Evolutionary conservation across 805 yeast species (phyloP).

Genomic region (Hanseniaspora pseudoguilliermondii): DNA sequence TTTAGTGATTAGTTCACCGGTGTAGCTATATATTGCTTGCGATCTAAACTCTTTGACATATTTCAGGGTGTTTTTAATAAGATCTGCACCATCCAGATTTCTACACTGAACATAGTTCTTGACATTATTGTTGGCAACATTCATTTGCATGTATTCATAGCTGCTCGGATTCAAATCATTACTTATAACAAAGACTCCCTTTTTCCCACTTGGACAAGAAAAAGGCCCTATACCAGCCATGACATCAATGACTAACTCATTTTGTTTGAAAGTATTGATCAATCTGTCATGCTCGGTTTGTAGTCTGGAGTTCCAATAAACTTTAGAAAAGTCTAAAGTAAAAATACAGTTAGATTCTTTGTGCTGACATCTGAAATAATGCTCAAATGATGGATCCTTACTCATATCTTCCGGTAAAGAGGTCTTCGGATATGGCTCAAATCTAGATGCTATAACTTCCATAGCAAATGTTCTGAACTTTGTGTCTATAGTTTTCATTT

Average conservation of each 20-base stretch:
- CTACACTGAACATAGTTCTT: slow-evolving; percentile 43
- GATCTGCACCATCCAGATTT: slow-evolving; percentile 73
- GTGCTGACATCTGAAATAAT: slow-evolving; percentile 37
- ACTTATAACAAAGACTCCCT: slow-evolving; percentile 66
- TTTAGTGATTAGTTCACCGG: slow-evolving; percentile 30
- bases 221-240: slow-evolving; percentile 99
- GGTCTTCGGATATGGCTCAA: slow-evolving; percentile 33
- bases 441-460: slow-evolving; percentile 69
- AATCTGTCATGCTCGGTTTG: slow-evolving; percentile 87
- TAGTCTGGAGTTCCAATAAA: slow-evolving; percentile 92
- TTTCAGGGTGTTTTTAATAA: slow-evolving; percentile 48
- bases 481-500: slow-evolving; percentile 74
- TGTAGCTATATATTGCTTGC: slow-evolving; percentile 17
- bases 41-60: slow-evolving; percentile 17
- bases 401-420: slow-evolving; percentile 46
- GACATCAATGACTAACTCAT: slow-evolving; percentile 80
- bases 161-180: slow-evolving; percentile 90
- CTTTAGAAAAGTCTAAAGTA: slow-evolving; percentile 79
- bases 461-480: slow-evolving; percentile 83
- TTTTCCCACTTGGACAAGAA: slow-evolving; percentile 89
- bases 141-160: slow-evolving; percentile 52
- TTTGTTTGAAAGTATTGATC: slow-evolving; percentile 45
- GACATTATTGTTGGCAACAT: slow-evolving; percentile 54
- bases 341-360: slow-evolving; percentile 77
- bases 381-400: neutral